Conservation (phyloP, 768 basidiomycete genomes). For the Lactarius hengduanensis region DNA sequence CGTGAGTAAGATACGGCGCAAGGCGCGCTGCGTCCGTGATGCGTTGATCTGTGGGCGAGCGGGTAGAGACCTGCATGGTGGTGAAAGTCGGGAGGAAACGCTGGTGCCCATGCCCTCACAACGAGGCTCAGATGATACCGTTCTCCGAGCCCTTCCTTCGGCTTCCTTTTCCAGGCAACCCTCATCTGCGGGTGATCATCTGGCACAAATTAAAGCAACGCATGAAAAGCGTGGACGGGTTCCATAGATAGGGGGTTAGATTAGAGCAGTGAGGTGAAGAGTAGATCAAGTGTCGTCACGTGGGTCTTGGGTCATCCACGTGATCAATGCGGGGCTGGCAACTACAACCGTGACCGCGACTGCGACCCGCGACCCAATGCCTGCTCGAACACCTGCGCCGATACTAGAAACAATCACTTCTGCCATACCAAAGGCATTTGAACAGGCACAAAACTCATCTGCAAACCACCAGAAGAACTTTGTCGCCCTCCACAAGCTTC, state of each 20-base stretch:
- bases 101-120: slow-evolving; percentile 29
- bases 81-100: slow-evolving; percentile 27
- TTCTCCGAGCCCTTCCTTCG: slow-evolving; percentile 14
- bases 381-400: slow-evolving; percentile 35
- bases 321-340: not conserved
- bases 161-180: slow-evolving; percentile 24
- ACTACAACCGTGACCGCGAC: not conserved
- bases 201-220: slow-evolving; percentile 15
- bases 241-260: slow-evolving; percentile 2
- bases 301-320: not conserved
- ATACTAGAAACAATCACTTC: slow-evolving; percentile 34
- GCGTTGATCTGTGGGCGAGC: slow-evolving; percentile 30
- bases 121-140: slow-evolving; percentile 26
- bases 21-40: slow-evolving; percentile 33
- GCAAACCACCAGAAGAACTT: slow-evolving; percentile 91
- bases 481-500: slow-evolving; percentile 78
- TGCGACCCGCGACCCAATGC: slow-evolving; percentile 5
- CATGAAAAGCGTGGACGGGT: slow-evolving; percentile 3
- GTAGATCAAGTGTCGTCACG: too few relatives aligned
- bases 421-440: slow-evolving; percentile 64
- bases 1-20: slow-evolving; percentile 59
- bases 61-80: slow-evolving; percentile 28
- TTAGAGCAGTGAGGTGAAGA: not conserved
- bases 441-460: slow-evolving; percentile 68
- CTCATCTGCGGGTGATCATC: slow-evolving; percentile 12